Conservation (phyloP, 352 stramenopile species). For the Pythium dissimile region DNA sequence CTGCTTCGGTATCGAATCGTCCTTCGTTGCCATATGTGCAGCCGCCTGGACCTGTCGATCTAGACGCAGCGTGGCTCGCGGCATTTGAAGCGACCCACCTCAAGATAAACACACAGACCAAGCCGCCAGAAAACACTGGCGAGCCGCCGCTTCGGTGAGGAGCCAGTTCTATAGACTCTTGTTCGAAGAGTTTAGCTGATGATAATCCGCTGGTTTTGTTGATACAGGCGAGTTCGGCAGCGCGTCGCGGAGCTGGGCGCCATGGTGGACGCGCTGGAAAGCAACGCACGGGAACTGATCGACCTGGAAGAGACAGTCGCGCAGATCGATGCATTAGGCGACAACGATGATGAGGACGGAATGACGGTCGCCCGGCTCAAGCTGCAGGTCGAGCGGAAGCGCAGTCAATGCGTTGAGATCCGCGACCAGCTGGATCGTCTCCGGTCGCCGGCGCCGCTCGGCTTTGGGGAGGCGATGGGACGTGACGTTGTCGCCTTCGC, state of each 20-base stretch:
- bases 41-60: background rate
- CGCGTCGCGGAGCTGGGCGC: constrained; percentile 5
- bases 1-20: background rate
- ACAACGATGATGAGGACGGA: constrained; percentile 4
- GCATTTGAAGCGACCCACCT: constrained; percentile 5
- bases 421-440: constrained; percentile 16
- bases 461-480: background rate
- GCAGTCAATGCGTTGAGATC: constrained; percentile 16
- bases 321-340: background rate
- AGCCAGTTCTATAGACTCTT: background rate
- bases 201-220: background rate
- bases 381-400: constrained; percentile 26
- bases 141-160: background rate
- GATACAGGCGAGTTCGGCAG: constrained; percentile 5
- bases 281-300: constrained; percentile 13
- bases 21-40: background rate
- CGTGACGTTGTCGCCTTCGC: constrained; percentile 17
- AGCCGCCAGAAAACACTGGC: background rate
- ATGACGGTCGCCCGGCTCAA: constrained; percentile 24
- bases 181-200: too few species aligned
- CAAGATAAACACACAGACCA: background rate
- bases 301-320: constrained; percentile 12
- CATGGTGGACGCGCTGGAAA: constrained; percentile 20
- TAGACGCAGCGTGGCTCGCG: constrained; percentile 3
- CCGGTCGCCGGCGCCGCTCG: constrained; percentile 16